A percentile compares a stretch with the other conserved stretches of the same genome.
Evolutionary conservation across 768 basidiomycete genomes (phyloP).

Genomic region (Cystofilobasidium ferigula): DNA sequence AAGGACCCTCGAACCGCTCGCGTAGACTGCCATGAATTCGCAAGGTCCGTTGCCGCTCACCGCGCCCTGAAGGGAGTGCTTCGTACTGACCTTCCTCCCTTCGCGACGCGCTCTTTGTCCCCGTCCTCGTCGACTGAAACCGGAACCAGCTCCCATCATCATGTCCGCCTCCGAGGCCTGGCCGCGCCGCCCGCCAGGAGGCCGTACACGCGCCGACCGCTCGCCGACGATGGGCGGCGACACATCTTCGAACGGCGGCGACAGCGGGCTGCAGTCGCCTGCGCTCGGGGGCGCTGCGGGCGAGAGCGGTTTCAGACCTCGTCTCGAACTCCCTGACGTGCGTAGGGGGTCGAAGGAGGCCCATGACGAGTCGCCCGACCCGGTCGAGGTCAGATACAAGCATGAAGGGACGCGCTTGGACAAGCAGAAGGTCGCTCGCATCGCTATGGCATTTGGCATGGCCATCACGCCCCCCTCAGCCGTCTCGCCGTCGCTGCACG

Average conservation of each 20-base stretch:
- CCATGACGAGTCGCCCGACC: not conserved
- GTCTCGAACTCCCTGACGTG: not conserved
- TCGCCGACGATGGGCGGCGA: not conserved
- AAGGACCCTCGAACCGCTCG: too few relatives aligned
- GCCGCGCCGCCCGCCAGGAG: not conserved
- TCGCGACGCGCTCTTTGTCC: not conserved
- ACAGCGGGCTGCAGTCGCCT: not conserved
- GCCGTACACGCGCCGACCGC: not conserved
- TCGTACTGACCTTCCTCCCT: not conserved
- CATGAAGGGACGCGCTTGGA: not conserved
- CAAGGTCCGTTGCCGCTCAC: not conserved
- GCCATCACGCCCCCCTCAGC: not conserved
- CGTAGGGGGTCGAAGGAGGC: not conserved
- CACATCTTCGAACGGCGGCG: not conserved
- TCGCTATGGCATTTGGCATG: constrained; percentile 1
- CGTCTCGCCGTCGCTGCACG: not conserved
- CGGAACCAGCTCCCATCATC: not conserved
- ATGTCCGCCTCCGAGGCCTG: not conserved
- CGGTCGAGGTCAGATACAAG: not conserved
- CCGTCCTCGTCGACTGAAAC: not conserved
- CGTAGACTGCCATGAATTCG: not conserved
- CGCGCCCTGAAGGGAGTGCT: not conserved
- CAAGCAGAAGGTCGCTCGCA: not conserved
- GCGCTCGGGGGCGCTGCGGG: not conserved
- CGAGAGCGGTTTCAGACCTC: not conserved